phyloP scores from a whole-genome alignment of 1,139 yeast species.

The Saccharomyces hybrid region DNA sequence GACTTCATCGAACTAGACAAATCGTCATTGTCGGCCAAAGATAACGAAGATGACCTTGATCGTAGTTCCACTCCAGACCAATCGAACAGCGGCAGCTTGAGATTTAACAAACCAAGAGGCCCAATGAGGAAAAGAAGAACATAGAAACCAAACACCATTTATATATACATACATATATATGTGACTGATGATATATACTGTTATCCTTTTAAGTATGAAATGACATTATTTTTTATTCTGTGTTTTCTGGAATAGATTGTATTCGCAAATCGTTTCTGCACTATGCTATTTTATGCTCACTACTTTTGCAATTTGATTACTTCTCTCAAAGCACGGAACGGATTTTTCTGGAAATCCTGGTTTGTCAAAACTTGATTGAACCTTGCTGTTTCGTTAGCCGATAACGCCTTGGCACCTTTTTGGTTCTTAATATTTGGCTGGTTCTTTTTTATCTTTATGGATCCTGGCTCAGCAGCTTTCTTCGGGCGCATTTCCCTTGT shows the following conservation, averaged over 20 bases:
- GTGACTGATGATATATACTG: neutral
- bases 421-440: conserved; percentile 54
- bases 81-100: conserved; percentile 22
- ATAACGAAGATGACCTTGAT: conserved; percentile 15
- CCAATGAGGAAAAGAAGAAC: conserved; percentile 34
- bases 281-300: conserved; percentile 1
- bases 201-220: neutral
- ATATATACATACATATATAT: neutral
- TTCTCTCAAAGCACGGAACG: conserved; percentile 52
- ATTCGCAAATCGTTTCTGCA: conserved; percentile 9
- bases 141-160: neutral
- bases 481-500: conserved; percentile 14
- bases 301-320: conserved; percentile 32
- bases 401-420: conserved; percentile 49
- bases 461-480: conserved; percentile 22
- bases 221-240: neutral
- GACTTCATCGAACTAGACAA: conserved; percentile 57
- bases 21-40: conserved; percentile 28
- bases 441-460: conserved; percentile 36
- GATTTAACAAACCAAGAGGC: conserved; percentile 49
- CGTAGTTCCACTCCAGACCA: conserved; percentile 14
- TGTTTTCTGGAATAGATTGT: neutral
- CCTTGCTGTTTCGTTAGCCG: conserved; percentile 46
- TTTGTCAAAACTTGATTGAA: conserved; percentile 50
- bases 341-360: conserved; percentile 44